These are phyloP conservation scores for Pseudocercospora crystallina DNA, from an alignment of 2,329 filamentous ascomycete species.

Conservation along the genomic window DNA sequence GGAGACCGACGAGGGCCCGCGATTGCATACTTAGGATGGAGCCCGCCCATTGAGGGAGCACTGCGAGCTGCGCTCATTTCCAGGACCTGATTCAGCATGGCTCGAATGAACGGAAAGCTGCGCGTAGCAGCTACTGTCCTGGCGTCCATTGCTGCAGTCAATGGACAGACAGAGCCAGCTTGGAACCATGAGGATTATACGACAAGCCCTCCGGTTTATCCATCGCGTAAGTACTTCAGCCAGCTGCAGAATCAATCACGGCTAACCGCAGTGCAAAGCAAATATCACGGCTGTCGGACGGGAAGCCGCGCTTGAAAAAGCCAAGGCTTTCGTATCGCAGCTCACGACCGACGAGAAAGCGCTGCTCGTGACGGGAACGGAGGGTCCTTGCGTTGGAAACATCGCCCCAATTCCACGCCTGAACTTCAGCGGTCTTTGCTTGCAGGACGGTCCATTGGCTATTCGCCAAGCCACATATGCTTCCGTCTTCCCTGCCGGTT, in stretches of 20 bases:
- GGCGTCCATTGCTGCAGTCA: slow-evolving; percentile 15
- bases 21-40: slow-evolving; percentile 5
- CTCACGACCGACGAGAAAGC: slow-evolving; percentile 42
- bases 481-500: slow-evolving; percentile 38
- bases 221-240: slow-evolving; percentile 13
- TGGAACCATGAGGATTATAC: slow-evolving; percentile 25
- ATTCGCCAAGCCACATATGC: slow-evolving; percentile 47
- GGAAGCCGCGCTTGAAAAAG: slow-evolving; percentile 42
- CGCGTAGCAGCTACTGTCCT: slow-evolving; percentile 14
- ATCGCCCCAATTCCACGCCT: slow-evolving; percentile 36
- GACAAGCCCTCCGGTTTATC: slow-evolving; percentile 22
- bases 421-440: slow-evolving; percentile 37
- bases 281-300: slow-evolving; percentile 31
- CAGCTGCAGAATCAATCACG: background rate
- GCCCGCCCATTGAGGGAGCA: background rate
- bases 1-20: slow-evolving; percentile 2
- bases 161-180: slow-evolving; percentile 17
- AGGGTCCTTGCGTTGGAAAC: slow-evolving; percentile 30
- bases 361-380: slow-evolving; percentile 34
- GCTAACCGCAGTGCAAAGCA: slow-evolving; percentile 8
- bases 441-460: slow-evolving; percentile 65
- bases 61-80: background rate
- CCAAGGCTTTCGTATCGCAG: slow-evolving; percentile 40
- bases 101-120: slow-evolving; percentile 14
- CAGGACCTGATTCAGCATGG: slow-evolving; percentile 8